Conservation (phyloP, 768 basidiomycete genomes). For the Leccinum uliginosum region DNA sequence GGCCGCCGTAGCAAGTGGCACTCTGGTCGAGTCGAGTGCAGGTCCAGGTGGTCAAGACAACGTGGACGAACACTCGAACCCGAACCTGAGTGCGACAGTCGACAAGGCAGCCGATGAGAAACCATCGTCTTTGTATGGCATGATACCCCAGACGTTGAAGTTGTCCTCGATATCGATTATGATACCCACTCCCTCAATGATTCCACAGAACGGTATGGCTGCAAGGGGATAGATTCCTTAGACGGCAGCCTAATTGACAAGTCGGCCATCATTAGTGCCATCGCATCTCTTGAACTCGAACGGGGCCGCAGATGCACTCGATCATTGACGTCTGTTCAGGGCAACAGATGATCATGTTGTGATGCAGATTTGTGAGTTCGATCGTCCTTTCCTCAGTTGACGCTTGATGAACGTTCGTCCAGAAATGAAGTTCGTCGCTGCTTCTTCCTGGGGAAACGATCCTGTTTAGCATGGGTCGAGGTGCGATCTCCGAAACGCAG, state of each 20-base stretch:
- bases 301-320: conserved; percentile 46
- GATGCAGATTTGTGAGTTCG: conserved; percentile 44
- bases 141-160: neutral
- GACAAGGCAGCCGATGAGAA: conserved; percentile 5
- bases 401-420: neutral
- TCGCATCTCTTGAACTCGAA: conserved; percentile 34
- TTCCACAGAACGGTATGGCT: neutral
- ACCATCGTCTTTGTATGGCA: neutral
- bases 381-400: neutral
- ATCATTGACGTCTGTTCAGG: conserved; percentile 50
- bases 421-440: conserved; percentile 28
- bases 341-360: conserved; percentile 31
- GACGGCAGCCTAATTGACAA: conserved; percentile 42
- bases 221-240: conserved; percentile 41
- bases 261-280: conserved; percentile 25
- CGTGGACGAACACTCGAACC: neutral
- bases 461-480: conserved; percentile 53
- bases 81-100: neutral
- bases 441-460: conserved; percentile 44
- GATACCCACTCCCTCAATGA: conserved; percentile 5
- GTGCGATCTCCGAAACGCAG: conserved; percentile 50
- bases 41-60: neutral
- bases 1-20: neutral
- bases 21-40: neutral
- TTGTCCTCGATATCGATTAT: conserved; percentile 3